A percentile compares a stretch with the other conserved stretches of the same genome.
These are phyloP conservation scores for Colletotrichum sp. DNA, from an alignment of 2,329 filamentous ascomycete species.

Conservation along the genomic window DNA sequence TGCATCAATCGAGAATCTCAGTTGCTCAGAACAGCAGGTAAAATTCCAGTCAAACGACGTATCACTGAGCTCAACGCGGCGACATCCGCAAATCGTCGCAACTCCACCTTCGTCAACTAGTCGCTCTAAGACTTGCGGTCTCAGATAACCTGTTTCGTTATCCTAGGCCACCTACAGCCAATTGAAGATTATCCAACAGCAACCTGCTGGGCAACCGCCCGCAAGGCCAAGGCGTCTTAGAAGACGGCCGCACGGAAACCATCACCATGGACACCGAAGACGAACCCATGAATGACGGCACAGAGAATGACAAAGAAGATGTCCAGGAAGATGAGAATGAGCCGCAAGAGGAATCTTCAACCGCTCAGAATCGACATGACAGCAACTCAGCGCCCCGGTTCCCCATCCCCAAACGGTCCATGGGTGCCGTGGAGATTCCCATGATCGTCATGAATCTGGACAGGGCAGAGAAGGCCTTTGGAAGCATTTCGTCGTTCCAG, in stretches of 20 bases:
- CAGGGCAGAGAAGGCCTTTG: constrained; percentile 46
- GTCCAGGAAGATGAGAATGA: neutral
- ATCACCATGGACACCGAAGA: constrained; percentile 12
- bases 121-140: neutral
- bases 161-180: neutral
- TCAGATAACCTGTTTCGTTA: neutral
- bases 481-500: constrained; percentile 39
- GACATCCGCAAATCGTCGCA: neutral
- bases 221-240: neutral
- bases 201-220: neutral
- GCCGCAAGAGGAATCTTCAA: neutral
- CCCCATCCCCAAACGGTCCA: constrained; percentile 34
- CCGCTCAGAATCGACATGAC: neutral
- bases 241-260: neutral
- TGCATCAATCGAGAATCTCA: neutral
- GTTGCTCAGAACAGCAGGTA: neutral
- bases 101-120: neutral
- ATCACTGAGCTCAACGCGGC: neutral
- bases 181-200: neutral
- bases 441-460: constrained; percentile 49
- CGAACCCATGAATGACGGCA: neutral
- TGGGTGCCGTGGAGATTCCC: constrained; percentile 48
- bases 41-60: constrained; percentile 7
- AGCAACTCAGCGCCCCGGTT: constrained; percentile 28
- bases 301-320: neutral